Base-by-base conservation (phyloP, 495 filamentous ascomycete species). In the Lophiotrema nucula region DNA sequence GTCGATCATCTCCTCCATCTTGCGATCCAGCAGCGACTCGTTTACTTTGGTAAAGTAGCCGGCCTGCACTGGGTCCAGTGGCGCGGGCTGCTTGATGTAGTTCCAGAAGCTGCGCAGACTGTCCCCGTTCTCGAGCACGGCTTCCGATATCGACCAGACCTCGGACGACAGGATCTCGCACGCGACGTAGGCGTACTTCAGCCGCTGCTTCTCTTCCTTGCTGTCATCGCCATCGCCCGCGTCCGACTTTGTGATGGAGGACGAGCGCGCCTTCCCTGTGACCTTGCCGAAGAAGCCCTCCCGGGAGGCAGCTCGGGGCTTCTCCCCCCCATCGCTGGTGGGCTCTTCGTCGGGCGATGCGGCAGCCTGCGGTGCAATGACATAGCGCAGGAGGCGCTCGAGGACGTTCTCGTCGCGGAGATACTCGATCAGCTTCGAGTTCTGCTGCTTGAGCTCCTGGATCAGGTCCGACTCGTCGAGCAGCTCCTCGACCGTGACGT, bases 31-130 rank as follows among this genome's bases (percentile, higher is more conserved):
- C 16, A 99, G 74, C 2, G 90, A 85, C 70, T 99, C 93, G 73
- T 97, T 97, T 62, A 99, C 90, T 69, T 97, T 99, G 15, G 93
- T 97, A 69, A 99, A 99, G 64, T 97, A 97, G 60, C 92, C 90
- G 4, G 93, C 93, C 73, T 96, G 92, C 1, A 96, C 77, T 22
- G 91, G 86, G 69, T 97, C 92, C 47, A 99, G 79, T 15, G 92
- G 89, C 18, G 89, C 74, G 3, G 87, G 76, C 19, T 84, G 81
- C 65, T 88, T 88, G 47, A 97, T 69, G 70, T 95, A 99, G 13
- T 84, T 76, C 93, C 93, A 99, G 73, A 97, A 97, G 52, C 86
- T 79, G 49, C 85, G 83, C 56, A 99, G 67, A 42, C 88, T 79
- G 6, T 79, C 73, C 11, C 83, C 85, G 70, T 89, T 90, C 61